Percentiles rank a stretch among this genome's conserved stretches.
These are phyloP conservation scores for Dalechampia spathulata DNA, from an alignment of 441 rosid species.

Conservation along the genomic window DNA sequence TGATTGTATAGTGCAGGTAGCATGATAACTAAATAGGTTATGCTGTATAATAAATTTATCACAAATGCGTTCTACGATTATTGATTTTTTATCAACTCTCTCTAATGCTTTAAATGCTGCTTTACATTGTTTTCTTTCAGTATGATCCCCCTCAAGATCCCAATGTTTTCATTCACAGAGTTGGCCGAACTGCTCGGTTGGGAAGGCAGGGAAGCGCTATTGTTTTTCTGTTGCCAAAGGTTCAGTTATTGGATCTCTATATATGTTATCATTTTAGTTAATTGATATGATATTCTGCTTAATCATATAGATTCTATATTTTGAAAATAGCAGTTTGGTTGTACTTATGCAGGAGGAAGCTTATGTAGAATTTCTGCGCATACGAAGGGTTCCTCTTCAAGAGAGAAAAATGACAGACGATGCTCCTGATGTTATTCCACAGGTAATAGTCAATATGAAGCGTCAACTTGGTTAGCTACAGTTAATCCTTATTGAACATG, in stretches of 20 bases:
- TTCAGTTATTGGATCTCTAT: slow-evolving; percentile 13
- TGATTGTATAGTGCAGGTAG: slow-evolving; percentile 89
- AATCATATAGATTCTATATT: not conserved
- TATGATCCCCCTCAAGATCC: slow-evolving; percentile 94
- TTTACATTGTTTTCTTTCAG: slow-evolving; percentile 28
- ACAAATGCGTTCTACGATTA: not conserved
- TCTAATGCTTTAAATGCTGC: slow-evolving; percentile 4
- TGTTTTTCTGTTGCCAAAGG: slow-evolving; percentile 73
- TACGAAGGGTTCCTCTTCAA: slow-evolving; percentile 62
- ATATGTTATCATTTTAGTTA: not conserved
- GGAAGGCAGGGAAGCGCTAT: slow-evolving; percentile 76
- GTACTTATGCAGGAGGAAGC: slow-evolving; percentile 65
- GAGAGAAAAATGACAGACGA: slow-evolving; percentile 44
- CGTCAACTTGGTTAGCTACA: not conserved
- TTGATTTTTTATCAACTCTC: not conserved
- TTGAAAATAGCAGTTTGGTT: slow-evolving; percentile 1
- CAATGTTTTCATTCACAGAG: slow-evolving; percentile 73
- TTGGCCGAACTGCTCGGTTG: slow-evolving; percentile 86
- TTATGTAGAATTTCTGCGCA: slow-evolving; percentile 68
- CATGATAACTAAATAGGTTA: not conserved
- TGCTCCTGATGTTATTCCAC: slow-evolving; percentile 55
- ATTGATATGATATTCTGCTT: not conserved
- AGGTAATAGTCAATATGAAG: slow-evolving; percentile 26
- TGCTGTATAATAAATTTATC: not conserved
- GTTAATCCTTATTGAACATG: not conserved